Conservation (phyloP, 108 stramenopile species). For the Conticribra guillardii region DNA sequence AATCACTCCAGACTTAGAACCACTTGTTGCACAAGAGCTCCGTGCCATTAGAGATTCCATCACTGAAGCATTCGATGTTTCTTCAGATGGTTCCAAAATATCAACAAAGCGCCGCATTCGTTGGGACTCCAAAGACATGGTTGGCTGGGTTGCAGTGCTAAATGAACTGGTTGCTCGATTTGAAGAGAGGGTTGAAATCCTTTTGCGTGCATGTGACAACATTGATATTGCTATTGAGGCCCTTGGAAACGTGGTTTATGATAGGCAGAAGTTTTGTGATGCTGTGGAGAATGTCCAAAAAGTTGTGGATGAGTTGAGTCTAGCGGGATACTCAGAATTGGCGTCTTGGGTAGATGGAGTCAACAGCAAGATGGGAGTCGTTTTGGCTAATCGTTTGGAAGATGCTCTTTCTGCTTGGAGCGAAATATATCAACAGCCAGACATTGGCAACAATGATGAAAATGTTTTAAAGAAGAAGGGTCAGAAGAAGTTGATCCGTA, state of each 20-base stretch:
- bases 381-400: constrained; percentile 70
- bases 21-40: constrained; percentile 80
- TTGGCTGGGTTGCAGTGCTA: constrained; percentile 85
- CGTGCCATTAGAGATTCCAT: constrained; percentile 73
- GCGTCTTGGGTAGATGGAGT: constrained; percentile 74
- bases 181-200: constrained; percentile 84
- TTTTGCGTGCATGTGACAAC: constrained; percentile 72
- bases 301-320: constrained; percentile 88
- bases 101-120: constrained; percentile 76
- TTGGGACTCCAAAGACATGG: constrained; percentile 81
- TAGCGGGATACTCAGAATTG: constrained; percentile 81
- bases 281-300: constrained; percentile 87
- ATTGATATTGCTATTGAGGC: constrained; percentile 61
- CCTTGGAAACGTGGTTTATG: constrained; percentile 68
- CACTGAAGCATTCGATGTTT: constrained; percentile 83
- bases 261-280: constrained; percentile 53
- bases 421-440: constrained; percentile 41
- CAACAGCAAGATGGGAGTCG: constrained; percentile 64
- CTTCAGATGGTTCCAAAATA: constrained; percentile 60
- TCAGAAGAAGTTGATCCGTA: constrained; percentile 25
- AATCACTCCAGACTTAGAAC: constrained; percentile 75
- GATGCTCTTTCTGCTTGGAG: constrained; percentile 75
- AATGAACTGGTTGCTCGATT: constrained; percentile 85
- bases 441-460: neutral
- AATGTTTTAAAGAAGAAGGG: constrained; percentile 24